Base-by-base conservation (phyloP, 768 basidiomycete genomes). In the Lentinula aciculospora region DNA sequence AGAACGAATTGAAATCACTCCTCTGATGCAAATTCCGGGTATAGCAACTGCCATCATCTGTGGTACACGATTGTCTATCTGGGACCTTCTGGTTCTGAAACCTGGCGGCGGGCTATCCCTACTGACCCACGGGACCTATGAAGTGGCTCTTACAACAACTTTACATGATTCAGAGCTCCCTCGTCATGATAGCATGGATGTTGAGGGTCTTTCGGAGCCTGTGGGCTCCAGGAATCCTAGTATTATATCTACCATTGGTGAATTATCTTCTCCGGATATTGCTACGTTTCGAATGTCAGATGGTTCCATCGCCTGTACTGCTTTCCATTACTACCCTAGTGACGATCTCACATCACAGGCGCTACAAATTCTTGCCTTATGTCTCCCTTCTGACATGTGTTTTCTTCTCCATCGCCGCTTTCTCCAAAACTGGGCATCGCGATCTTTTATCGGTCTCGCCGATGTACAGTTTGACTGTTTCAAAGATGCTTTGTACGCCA, bases 1-100 rank as follows among this genome's bases (percentile, higher is more conserved):
- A 46, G 69, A 74, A 32, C 69, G 71, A 2, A 67, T 85, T 49
- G 71, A 74, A 56, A 73, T 81, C 27, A 65, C 64, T 1, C 70
- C 67, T n/a, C 21, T 79, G 13, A 64, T 72, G 0, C 67, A 73
- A 40, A 53, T 67, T 37, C 71, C 72, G 7, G 88, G 81, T 0
- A 63, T 81, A 1, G 81, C 85, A 2, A 78, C 81, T 0, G 73
- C 79, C 0, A 72, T 89, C 3, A 69, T 94, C 37, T 74, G 80
- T 19, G 81, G 84, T 1, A 88, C 87, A 3, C 82, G 94, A 19
- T 71, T 71, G 6, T 71, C 76, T 13, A 75, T 92, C 13, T 77
- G 77, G 67, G 94, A 97, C 68, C 72, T 94, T 9, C 70, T 96
- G 4, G 69, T 88, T 15, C 69, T 92, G 48, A 82, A 79, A 48